Percentiles rank a stretch among this genome's conserved stretches.
These are phyloP conservation scores for Amanita thiersii DNA, from an alignment of 768 basidiomycete species.

Conservation along the genomic window DNA sequence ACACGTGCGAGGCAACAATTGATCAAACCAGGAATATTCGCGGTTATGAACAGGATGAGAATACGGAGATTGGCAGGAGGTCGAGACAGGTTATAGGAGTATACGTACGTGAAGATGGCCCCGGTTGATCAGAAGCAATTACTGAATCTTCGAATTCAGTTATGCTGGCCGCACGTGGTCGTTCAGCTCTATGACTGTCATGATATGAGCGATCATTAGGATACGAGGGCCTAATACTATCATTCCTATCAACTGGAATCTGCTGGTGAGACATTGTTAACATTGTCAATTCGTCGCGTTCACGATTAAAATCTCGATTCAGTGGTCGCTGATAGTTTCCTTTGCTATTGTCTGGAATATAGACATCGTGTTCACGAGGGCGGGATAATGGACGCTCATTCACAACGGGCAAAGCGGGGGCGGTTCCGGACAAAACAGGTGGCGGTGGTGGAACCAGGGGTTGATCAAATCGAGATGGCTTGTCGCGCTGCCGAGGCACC, in stretches of 20 bases:
- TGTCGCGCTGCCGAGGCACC: conserved; percentile 9
- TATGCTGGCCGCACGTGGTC: background rate
- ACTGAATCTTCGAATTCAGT: conserved; percentile 3
- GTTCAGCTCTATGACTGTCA: conserved; percentile 1
- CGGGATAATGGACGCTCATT: background rate
- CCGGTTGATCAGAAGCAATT: conserved; percentile 13
- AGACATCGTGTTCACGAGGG: conserved; percentile 14
- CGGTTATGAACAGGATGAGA: conserved; percentile 12
- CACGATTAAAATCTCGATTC: conserved; percentile 6
- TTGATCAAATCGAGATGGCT: conserved; percentile 19
- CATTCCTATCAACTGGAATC: conserved; percentile 9
- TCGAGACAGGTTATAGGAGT: conserved; percentile 12
- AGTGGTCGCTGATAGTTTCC: conserved; percentile 8
- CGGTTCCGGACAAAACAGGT: background rate
- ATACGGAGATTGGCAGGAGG: conserved; percentile 13
- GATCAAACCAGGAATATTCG: conserved; percentile 7
- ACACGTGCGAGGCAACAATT: conserved; percentile 5
- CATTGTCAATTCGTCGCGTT: conserved; percentile 9
- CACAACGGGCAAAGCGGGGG: background rate
- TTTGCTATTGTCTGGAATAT: conserved; percentile 16
- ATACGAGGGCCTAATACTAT: conserved; percentile 7
- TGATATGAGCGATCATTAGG: conserved; percentile 3
- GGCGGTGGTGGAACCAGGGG: conserved; percentile 7
- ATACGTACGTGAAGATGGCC: conserved; percentile 24
- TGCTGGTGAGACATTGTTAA: conserved; percentile 9